Percentiles rank a stretch among this genome's conserved stretches.
Conservation (phyloP, 1,284 basidiomycete species). For the Ceratobasidium sp. region DNA sequence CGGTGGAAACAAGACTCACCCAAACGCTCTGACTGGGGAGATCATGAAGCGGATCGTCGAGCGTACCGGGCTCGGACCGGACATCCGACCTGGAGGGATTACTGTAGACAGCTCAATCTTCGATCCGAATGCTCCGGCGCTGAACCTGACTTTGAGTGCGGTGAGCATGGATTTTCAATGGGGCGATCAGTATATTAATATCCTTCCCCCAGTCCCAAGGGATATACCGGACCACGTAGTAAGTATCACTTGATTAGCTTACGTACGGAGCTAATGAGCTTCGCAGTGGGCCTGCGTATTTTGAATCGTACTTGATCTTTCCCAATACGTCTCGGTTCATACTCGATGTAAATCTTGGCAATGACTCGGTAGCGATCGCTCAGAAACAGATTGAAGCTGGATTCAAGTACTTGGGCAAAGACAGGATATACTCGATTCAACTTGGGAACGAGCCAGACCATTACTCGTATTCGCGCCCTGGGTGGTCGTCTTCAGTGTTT, state of each 20-base stretch:
- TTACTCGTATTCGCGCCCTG: slow-evolving; percentile 54
- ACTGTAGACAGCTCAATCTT: slow-evolving; percentile 59
- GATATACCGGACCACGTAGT: slow-evolving; percentile 57
- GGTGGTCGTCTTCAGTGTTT: slow-evolving; percentile 56
- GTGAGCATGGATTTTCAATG: slow-evolving; percentile 48
- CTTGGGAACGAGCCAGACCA: slow-evolving; percentile 60
- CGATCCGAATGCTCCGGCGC: slow-evolving; percentile 53
- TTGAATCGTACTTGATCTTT: slow-evolving; percentile 56
- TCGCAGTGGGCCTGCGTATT: slow-evolving; percentile 56
- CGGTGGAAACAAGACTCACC: slow-evolving; percentile 56
- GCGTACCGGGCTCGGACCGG: slow-evolving; percentile 57
- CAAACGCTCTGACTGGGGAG: slow-evolving; percentile 56
- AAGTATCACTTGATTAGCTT: slow-evolving; percentile 27
- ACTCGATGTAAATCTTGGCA: slow-evolving; percentile 58
- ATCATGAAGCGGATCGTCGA: slow-evolving; percentile 57
- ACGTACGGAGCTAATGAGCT: neutral
- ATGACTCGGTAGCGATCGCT: slow-evolving; percentile 57
- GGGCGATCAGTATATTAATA: slow-evolving; percentile 1
- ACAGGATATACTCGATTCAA: slow-evolving; percentile 57
- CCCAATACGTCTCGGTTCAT: slow-evolving; percentile 56
- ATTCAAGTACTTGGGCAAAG: slow-evolving; percentile 55
- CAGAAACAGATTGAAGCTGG: slow-evolving; percentile 56
- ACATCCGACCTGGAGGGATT: slow-evolving; percentile 58
- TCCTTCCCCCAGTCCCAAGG: slow-evolving; percentile 54
- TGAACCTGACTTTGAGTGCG: slow-evolving; percentile 54